Base-by-base conservation (phyloP, 768 basidiomycete species). In the Kockovaella imperatae region DNA sequence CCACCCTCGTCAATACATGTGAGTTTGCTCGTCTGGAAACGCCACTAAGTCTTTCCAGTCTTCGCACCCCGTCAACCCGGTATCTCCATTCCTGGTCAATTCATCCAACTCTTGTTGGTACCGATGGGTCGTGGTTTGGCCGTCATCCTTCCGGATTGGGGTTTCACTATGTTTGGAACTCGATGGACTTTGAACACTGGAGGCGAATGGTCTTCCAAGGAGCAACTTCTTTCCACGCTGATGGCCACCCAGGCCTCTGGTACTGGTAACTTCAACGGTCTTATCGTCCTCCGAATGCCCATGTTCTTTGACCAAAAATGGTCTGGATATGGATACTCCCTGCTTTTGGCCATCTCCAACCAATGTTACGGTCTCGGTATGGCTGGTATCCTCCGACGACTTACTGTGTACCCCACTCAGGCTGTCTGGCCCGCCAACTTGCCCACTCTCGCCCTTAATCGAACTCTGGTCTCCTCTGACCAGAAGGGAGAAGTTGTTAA, bases 251-350 rank as follows among this genome's bases (percentile, higher is more conserved):
- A 21, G 10, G 38, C 38, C 20, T 11, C 11, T 21, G 38, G 38
- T 40, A 40, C 20, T 20, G 38, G 38, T 11, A 40, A 40, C 38
- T 40, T 21, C 11, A 40, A 11, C 38, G 38, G 34, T 59, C 42
- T 56, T 40, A 17, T 32, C 38, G 14, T 58, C 56, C 40, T 30
- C 24, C 38, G 38, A 18, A 38, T 60, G 20, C 57, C 54, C 18
- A 50, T 41, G 25, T 62, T 56, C 49, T 62, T 49, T 47, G 47
- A 57, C 29, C 59, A 60, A 39, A 29, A 18, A 57, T 75, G 55
- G 49, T 70, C 57, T 20, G 47, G 41, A 34, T 13, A 29, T 36
- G 50, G 51, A 29, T 47, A 58, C 11, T 40, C 38, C 20, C 10
- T 40, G 13, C 38, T 40, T 20, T 40, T 40, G 11, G 38, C 38